A percentile compares a stretch with the other conserved stretches of the same genome.
These are phyloP conservation scores for Candida anglica DNA, from an alignment of 805 yeast genomes.

Conservation along the genomic window DNA sequence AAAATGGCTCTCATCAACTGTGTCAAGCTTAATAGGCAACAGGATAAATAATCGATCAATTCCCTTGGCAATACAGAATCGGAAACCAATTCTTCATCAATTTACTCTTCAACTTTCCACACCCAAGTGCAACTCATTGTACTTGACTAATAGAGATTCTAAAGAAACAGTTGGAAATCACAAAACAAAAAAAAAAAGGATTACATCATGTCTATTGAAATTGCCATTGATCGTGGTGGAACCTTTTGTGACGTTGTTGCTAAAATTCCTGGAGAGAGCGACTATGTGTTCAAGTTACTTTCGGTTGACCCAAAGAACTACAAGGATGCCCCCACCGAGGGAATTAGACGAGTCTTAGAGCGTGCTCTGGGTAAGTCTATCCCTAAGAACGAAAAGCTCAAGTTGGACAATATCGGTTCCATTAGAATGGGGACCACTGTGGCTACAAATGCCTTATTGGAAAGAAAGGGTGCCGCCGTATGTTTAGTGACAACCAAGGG, in stretches of 20 bases:
- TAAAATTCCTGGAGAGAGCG: slow-evolving; percentile 46
- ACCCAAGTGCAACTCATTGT: no score
- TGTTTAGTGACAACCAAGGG: slow-evolving; percentile 87
- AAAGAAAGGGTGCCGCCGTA: slow-evolving; percentile 86
- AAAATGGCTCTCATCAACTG: no score
- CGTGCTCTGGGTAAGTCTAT: slow-evolving; percentile 48
- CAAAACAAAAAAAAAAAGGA: no score
- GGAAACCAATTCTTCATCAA: no score
- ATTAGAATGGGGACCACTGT: slow-evolving; percentile 93
- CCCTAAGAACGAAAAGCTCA: slow-evolving; percentile 53
- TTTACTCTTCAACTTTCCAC: no score
- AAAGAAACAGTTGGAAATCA: no score
- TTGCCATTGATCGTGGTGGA: slow-evolving; percentile 58
- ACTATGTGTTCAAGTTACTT: slow-evolving; percentile 69
- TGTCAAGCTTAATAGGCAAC: no score
- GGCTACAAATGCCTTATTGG: slow-evolving; percentile 92
- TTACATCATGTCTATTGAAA: slow-evolving; percentile 4
- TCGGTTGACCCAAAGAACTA: slow-evolving; percentile 90
- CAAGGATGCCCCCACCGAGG: slow-evolving; percentile 89
- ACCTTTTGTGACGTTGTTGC: slow-evolving; percentile 80
- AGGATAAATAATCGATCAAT: no score
- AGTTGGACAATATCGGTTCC: slow-evolving; percentile 58
- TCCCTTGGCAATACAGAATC: no score
- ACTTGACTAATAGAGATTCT: no score
- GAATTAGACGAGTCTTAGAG: slow-evolving; percentile 76